Base-by-base conservation (phyloP, 176 grass and related monocot genomes). In the Zea luxurians region DNA sequence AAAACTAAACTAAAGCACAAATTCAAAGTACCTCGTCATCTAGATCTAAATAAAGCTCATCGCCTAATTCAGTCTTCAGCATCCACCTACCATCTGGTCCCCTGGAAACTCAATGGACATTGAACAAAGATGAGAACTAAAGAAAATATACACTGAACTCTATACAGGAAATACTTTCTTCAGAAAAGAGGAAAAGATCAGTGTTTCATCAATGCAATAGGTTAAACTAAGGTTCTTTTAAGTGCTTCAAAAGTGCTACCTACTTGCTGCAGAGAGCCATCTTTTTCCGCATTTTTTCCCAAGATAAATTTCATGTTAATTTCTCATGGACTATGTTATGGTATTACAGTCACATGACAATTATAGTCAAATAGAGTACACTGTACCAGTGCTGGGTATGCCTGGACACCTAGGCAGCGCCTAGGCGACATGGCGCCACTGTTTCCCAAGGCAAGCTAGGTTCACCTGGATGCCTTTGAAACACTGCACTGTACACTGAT, bases 31-130 rank as follows among this genome's bases (percentile, higher is more conserved):
- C 95, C 87, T 98, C 95, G 75, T 98, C 95, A 89, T 91, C 85
- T 70, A 89, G 46, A 90, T 92, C 91, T 76, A 98, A 83, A 78
- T 85, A 60, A 74, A 88, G 82, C 18, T 90, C 92, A 73, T 80
- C 83, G 37, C 5, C 48, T n/a, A 90, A 83, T 41, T 74, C 71
- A 76, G 61, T 78, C 61, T 73, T 84, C 75, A 86, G 65, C 49
- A 92, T 46, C 92, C 96, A 98, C 80, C 93, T 92, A 41, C 88
- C 91, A 90, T 90, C 92, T 64, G 72, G 38, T 8, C 53, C 86
- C 86, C 89, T 89, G 73, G 16, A 58, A 82, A 72, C 49, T 59
- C 20, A 72, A 80, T 15, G 38, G 66, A 66, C 35, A 73, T 15
- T 71, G 46, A 44, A 61, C 67, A 77, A 40, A 78, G 67, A 48